phyloP scores from a whole-genome alignment of 2,329 filamentous ascomycete species.

The Aspergillus fumigatus region DNA sequence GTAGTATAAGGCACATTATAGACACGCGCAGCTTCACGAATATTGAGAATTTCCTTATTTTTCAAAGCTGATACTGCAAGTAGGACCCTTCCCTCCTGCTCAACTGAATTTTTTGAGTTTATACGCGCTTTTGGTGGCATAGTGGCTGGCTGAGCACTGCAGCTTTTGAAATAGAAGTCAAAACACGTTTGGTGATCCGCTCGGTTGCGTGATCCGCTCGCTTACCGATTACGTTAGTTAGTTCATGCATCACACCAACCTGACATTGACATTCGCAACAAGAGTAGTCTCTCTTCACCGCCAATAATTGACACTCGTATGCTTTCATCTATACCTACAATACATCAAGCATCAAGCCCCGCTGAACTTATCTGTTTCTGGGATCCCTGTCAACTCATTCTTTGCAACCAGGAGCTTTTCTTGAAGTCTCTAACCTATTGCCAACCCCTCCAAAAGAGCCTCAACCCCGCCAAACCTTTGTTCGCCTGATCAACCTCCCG shows the following conservation, averaged over 20 bases:
- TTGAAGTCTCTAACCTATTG: conserved; percentile 6
- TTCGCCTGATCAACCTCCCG: conserved; percentile 10
- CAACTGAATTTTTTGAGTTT: too few relatives aligned
- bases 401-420: conserved; percentile 11
- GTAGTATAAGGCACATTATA: too few relatives aligned
- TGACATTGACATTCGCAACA: background rate
- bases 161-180: too few relatives aligned
- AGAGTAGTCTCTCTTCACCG: conserved; percentile 13
- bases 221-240: too few relatives aligned
- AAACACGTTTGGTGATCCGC: too few relatives aligned
- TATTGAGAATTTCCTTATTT: too few relatives aligned
- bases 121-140: too few relatives aligned
- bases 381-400: conserved; percentile 7
- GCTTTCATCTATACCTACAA: conserved; percentile 1
- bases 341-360: conserved; percentile 3
- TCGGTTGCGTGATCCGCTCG: too few relatives aligned
- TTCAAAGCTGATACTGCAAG: too few relatives aligned
- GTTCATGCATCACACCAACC: conserved; percentile 9
- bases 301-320: conserved; percentile 10
- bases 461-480: conserved; percentile 26
- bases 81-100: too few relatives aligned
- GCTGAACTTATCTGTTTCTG: conserved; percentile 6
- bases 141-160: too few relatives aligned
- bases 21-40: too few relatives aligned
- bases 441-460: conserved; percentile 22